Conservation (phyloP, 768 basidiomycete species). For the Piloderma croceum region DNA sequence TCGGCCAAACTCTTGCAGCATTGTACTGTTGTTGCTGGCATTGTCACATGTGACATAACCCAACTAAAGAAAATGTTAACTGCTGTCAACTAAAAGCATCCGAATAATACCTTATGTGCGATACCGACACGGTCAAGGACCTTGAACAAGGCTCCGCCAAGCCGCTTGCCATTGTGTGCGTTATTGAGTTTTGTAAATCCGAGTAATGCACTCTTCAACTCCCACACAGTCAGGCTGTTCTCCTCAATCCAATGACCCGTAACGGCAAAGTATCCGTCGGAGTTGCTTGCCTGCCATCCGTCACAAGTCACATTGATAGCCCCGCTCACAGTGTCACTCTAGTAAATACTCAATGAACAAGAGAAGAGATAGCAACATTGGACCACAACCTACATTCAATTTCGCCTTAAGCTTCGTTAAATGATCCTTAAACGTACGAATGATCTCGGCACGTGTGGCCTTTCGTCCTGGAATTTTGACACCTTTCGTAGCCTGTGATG, state of each 20-base stretch:
- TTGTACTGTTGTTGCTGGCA: too few species aligned
- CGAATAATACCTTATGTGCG: constrained; percentile 28
- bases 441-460: constrained; percentile 22
- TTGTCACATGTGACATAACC: too few species aligned
- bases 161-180: constrained; percentile 33
- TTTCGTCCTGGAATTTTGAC: constrained; percentile 29
- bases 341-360: too few species aligned
- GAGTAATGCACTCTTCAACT: constrained; percentile 23
- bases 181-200: constrained; percentile 32
- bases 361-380: background rate
- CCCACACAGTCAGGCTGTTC: constrained; percentile 17
- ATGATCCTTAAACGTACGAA: constrained; percentile 23
- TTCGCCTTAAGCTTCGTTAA: too few species aligned
- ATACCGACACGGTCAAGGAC: constrained; percentile 23
- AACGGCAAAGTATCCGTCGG: constrained; percentile 35
- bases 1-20: too few species aligned
- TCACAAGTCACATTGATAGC: constrained; percentile 32
- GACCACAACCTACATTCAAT: constrained; percentile 13
- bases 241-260: constrained; percentile 38
- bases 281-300: constrained; percentile 35
- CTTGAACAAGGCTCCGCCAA: constrained; percentile 33
- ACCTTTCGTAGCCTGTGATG: too few species aligned
- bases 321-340: constrained; percentile 19
- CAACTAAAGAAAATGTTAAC: too few species aligned
- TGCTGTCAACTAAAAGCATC: too few species aligned